Percentiles rank a stretch among this genome's conserved stretches.
These are phyloP conservation scores for Suillus paluster DNA, from an alignment of 768 basidiomycete species.

Conservation along the genomic window DNA sequence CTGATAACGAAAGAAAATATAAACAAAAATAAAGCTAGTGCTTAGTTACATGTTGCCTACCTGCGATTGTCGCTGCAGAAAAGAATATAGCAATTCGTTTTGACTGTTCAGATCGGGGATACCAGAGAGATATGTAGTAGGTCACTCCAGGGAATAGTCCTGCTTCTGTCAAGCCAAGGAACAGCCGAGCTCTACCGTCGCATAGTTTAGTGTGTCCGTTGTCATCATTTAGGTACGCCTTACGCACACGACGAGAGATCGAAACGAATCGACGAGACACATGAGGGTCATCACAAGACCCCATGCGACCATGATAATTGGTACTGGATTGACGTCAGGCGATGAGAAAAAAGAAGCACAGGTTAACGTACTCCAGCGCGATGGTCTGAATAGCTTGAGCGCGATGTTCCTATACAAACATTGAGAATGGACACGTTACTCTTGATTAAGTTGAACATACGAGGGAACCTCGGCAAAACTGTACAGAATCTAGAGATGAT, in stretches of 20 bases:
- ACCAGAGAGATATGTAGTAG: constrained; percentile 61
- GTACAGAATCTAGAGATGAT: constrained; percentile 36
- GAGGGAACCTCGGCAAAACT: constrained; percentile 43
- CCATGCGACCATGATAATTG: constrained; percentile 44
- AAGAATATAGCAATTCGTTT: constrained; percentile 66
- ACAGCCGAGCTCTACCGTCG: constrained; percentile 38
- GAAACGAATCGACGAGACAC: constrained; percentile 40
- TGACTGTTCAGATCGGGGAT: constrained; percentile 61
- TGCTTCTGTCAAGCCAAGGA: constrained; percentile 53
- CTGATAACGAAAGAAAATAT: constrained; percentile 17
- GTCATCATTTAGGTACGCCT: background rate
- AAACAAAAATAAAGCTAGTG: no score
- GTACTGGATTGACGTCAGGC: constrained; percentile 35
- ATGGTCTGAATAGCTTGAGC: constrained; percentile 40
- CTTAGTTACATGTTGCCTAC: constrained; percentile 19
- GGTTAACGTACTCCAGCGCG: constrained; percentile 38
- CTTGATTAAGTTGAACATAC: constrained; percentile 27
- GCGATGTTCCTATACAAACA: constrained; percentile 38
- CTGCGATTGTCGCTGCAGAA: constrained; percentile 61
- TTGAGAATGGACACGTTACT: constrained; percentile 7
- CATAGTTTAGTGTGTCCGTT: background rate
- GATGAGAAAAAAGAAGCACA: background rate
- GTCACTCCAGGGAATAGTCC: constrained; percentile 48
- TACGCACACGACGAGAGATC: constrained; percentile 37
- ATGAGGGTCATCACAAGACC: constrained; percentile 43